phyloP scores from a whole-genome alignment of 2,329 filamentous ascomycete genomes.

The Alternaria dauci region DNA sequence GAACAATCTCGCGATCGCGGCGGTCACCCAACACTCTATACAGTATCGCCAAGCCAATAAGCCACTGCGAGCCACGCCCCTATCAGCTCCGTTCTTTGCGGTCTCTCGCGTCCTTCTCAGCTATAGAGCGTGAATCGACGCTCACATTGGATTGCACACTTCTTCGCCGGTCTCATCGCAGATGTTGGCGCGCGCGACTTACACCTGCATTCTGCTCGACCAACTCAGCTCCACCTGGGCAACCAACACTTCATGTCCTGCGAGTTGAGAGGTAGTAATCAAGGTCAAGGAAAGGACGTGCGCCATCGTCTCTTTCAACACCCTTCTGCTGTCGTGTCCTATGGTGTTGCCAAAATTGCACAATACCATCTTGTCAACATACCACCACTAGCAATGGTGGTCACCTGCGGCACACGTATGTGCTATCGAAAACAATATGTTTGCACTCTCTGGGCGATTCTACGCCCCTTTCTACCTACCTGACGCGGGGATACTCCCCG shows the following conservation, averaged over 20 bases:
- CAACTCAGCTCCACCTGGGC: not conserved
- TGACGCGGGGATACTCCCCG: not conserved
- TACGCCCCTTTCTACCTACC: not conserved
- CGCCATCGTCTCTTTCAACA: constrained; percentile 1
- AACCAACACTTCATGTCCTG: not conserved
- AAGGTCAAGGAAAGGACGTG: constrained; percentile 9
- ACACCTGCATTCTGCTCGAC: constrained; percentile 8
- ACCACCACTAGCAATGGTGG: constrained; percentile 4
- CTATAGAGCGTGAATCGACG: constrained; percentile 9
- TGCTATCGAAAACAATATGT: constrained; percentile 1
- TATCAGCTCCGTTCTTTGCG: constrained; percentile 18
- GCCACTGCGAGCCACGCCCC: constrained; percentile 21
- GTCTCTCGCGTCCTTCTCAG: constrained; percentile 10
- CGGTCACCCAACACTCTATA: constrained; percentile 6
- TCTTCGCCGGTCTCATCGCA: not conserved
- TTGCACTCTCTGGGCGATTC: not conserved
- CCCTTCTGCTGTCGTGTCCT: not conserved
- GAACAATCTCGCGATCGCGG: constrained; percentile 1
- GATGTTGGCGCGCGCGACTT: not conserved
- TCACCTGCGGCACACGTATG: not conserved
- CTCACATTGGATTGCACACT: constrained; percentile 10
- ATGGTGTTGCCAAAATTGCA: constrained; percentile 14
- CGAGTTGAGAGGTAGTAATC: not conserved
- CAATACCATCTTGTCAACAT: constrained; percentile 16
- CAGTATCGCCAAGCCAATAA: constrained; percentile 31